Evolutionary conservation across 1,284 basidiomycete genomes (phyloP), one percentile per base, ranked within the genome.

Genomic region (Meripilus lineatus): DNA sequence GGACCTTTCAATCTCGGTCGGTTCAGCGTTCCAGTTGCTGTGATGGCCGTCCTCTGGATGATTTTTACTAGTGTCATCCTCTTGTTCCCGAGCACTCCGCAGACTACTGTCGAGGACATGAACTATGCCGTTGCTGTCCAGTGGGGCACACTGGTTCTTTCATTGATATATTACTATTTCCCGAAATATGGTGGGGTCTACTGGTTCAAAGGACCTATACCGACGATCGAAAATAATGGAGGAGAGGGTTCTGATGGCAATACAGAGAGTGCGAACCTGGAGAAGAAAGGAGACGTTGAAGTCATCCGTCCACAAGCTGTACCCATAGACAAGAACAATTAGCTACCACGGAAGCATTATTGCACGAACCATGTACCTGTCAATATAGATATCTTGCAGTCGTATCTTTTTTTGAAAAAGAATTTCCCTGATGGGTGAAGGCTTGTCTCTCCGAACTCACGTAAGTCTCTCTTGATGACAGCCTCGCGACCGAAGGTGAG

Each of bases 41-140:
- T 73, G 2, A 60, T 74, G 6, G 61, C 81, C 2, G 72, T 84
- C 2, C 38, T 63, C 0, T 85, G 78, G 59, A 85, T 85, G 83
- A 32, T 54, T 1, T 76, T 85, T 61, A 75, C 81, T 65, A 58
- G 66, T 23, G 54, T 78, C 46, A 72, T 84, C 2, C 80, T 84
- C 65, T 62, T 82, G 37, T 85, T 86, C 66, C 84, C 84, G 1
- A 62, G 72, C 2, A 70, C 66, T 8, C 73, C 79, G 4, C 57
- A 64, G 6, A 66, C 76, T 4, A 57, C 46, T 22, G 70, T 67
- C 2, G 42, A 56, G 13, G 63, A 69, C 48, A 85, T 87, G 84
- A 86, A 87, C 61, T 87, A 86, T 53, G 74, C 75, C 0, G 66
- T 79, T 36, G 78, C 80, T 24, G 80, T 85, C 7, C 59, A 79